phyloP scores from a whole-genome alignment of 805 yeast species.

The Brettanomyces anomalus region DNA sequence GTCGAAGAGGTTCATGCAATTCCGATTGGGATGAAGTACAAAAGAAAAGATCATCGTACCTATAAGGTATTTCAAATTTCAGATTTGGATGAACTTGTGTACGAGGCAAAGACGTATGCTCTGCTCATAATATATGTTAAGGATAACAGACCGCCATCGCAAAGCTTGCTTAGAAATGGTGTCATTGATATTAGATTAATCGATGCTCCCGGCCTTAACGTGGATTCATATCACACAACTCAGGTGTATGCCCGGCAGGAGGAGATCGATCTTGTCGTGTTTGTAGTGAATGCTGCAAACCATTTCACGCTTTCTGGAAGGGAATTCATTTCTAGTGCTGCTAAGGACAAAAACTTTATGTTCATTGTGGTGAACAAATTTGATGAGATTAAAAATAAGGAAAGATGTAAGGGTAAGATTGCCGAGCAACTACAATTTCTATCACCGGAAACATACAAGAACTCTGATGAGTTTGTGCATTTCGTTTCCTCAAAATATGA shows the following conservation, averaged over 20 bases:
- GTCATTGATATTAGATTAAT: constrained; percentile 86
- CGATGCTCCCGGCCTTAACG: constrained; percentile 95
- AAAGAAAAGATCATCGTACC: constrained; percentile 51
- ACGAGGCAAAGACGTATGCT: constrained; percentile 60
- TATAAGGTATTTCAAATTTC: constrained; percentile 46
- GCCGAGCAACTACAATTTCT: constrained; percentile 76
- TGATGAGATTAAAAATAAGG: constrained; percentile 76
- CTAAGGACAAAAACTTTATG: constrained; percentile 82
- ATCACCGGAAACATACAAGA: constrained; percentile 87
- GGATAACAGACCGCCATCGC: constrained; percentile 59
- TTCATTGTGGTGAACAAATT: constrained; percentile 92
- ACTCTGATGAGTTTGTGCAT: constrained; percentile 85
- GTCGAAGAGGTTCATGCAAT: constrained; percentile 93
- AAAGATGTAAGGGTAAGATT: constrained; percentile 67
- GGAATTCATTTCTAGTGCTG: constrained; percentile 85
- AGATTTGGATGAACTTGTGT: constrained; percentile 61
- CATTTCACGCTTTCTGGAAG: constrained; percentile 91
- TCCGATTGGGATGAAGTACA: constrained; percentile 44
- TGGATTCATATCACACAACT: constrained; percentile 89
- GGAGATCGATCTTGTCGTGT: constrained; percentile 91
- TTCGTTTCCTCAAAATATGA: constrained; percentile 66
- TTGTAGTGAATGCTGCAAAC: constrained; percentile 93
- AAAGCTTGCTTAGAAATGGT: constrained; percentile 76
- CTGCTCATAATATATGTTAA: constrained; percentile 74
- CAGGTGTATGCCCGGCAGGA: constrained; percentile 94